These are phyloP conservation scores for Akanthomyces muscarius DNA, from an alignment of 2,329 filamentous ascomycete genomes.

Conservation along the genomic window DNA sequence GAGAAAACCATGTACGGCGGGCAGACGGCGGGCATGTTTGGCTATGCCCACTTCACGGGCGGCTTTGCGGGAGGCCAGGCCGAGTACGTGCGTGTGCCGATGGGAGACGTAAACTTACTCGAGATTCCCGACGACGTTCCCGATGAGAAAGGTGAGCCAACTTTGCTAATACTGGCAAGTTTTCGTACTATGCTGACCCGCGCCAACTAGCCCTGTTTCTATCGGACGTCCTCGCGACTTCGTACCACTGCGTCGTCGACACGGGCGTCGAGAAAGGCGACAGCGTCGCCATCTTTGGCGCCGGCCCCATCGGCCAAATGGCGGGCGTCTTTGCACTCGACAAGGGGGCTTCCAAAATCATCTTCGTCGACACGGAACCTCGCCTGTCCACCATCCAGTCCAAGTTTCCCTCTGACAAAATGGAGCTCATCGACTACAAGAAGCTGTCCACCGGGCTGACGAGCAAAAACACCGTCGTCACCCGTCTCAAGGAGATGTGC, in stretches of 20 bases:
- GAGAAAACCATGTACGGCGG: constrained; percentile 75
- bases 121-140: constrained; percentile 74
- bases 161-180: too few relatives aligned
- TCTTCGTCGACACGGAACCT: constrained; percentile 72
- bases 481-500: constrained; percentile 68
- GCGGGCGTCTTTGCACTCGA: constrained; percentile 67
- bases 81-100: constrained; percentile 79
- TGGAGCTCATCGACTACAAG: constrained; percentile 68
- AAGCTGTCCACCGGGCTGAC: constrained; percentile 55
- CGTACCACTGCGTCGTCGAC: constrained; percentile 79
- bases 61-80: constrained; percentile 86
- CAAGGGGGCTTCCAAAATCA: constrained; percentile 71
- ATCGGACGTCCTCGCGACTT: constrained; percentile 74
- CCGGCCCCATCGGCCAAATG: constrained; percentile 85
- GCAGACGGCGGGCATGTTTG: constrained; percentile 69
- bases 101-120: constrained; percentile 75
- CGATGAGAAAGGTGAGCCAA: constrained; percentile 65
- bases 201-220: constrained; percentile 56
- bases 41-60: constrained; percentile 74
- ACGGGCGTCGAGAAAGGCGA: constrained; percentile 76
- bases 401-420: constrained; percentile 53
- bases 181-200: not conserved
- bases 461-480: constrained; percentile 59
- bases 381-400: constrained; percentile 65
- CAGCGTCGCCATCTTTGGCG: constrained; percentile 78